These are phyloP conservation scores for Lactarius vividus DNA, from an alignment of 768 basidiomycete genomes.

Conservation along the genomic window DNA sequence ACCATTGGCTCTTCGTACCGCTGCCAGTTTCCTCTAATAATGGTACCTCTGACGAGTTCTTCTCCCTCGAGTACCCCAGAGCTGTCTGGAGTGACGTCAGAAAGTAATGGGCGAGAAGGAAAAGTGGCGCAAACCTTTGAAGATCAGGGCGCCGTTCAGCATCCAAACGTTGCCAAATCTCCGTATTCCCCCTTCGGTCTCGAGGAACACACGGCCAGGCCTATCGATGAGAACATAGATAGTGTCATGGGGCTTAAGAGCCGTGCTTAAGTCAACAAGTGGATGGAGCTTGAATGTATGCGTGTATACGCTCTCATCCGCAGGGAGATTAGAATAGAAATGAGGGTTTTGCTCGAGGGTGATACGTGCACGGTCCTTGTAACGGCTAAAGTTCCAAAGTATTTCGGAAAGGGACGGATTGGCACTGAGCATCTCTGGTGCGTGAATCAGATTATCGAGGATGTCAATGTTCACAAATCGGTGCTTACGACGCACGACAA, in stretches of 20 bases:
- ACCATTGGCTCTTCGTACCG: not conserved
- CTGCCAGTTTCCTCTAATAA: not conserved
- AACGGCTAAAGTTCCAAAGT: conserved; percentile 21
- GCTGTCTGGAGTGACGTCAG: conserved; percentile 3
- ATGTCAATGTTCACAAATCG: not conserved
- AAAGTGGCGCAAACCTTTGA: conserved; percentile 4
- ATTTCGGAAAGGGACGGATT: conserved; percentile 7
- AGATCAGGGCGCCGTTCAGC: not conserved
- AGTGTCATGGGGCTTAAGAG: not conserved
- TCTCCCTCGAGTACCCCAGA: conserved; percentile 12
- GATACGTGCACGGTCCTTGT: not conserved
- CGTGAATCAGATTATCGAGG: not conserved
- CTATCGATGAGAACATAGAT: conserved; percentile 10
- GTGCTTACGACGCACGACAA: conserved; percentile 5
- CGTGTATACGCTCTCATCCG: not conserved
- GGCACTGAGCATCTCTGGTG: conserved; percentile 5
- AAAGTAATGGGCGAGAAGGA: not conserved
- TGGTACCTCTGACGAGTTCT: not conserved
- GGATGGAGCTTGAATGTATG: not conserved
- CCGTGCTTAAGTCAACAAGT: not conserved
- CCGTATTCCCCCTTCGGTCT: not conserved
- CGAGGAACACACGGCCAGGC: conserved; percentile 5
- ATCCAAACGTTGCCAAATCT: conserved; percentile 8
- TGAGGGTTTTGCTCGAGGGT: conserved; percentile 18
- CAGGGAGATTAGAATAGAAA: conserved; percentile 12